A percentile compares a stretch with the other conserved stretches of the same genome.
These are phyloP conservation scores for Hevea brasiliensis DNA, from an alignment of 345 rosid genomes.

Conservation along the genomic window DNA sequence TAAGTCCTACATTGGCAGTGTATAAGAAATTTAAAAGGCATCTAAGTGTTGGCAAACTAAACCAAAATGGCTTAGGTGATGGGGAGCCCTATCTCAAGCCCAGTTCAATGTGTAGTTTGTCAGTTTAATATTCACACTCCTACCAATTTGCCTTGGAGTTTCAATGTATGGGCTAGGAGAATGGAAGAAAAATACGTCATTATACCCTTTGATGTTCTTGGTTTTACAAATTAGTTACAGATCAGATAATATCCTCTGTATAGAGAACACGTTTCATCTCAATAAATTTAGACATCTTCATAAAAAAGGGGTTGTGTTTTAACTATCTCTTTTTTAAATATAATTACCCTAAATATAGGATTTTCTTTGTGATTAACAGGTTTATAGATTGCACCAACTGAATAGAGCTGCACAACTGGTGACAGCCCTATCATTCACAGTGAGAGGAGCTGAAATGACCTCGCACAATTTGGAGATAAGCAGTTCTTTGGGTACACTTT, in stretches of 20 bases:
- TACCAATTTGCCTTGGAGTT: not conserved
- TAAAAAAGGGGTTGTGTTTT: not conserved
- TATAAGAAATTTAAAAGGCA: too few relatives aligned
- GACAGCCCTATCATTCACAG: constrained; percentile 87
- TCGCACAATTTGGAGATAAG: constrained; percentile 84
- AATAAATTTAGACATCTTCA: not conserved
- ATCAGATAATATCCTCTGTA: not conserved
- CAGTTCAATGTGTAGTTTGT: too few relatives aligned
- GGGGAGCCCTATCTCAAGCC: too few relatives aligned
- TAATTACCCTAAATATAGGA: constrained; percentile 1
- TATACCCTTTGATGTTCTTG: not conserved
- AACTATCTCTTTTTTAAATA: not conserved
- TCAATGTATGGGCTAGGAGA: not conserved
- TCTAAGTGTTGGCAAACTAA: too few relatives aligned
- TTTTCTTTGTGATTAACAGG: constrained; percentile 43
- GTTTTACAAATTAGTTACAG: not conserved
- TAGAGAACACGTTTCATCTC: not conserved
- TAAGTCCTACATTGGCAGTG: too few relatives aligned
- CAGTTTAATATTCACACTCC: too few relatives aligned
- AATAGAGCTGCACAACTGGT: constrained; percentile 95
- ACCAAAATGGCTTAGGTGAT: too few relatives aligned
- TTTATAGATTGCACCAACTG: constrained; percentile 92
- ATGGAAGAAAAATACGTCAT: not conserved
- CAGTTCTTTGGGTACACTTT: constrained; percentile 72
- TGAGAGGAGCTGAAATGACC: constrained; percentile 85